Percentiles rank a stretch among this genome's conserved stretches.
Conservation (phyloP, 2,329 filamentous ascomycete species). For the Epichloe sibirici region DNA sequence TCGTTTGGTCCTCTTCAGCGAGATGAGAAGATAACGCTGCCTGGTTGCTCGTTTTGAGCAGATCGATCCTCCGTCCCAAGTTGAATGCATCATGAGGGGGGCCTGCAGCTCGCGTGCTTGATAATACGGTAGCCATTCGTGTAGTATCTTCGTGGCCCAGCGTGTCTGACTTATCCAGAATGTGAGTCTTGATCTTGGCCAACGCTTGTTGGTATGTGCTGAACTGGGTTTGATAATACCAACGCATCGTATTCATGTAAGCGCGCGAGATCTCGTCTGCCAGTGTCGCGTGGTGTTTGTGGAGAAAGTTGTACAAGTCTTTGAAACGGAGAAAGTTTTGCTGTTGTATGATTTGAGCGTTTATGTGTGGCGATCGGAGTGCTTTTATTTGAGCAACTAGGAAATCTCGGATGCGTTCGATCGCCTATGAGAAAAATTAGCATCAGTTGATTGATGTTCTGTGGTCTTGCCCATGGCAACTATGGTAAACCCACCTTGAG, state of each 20-base stretch:
- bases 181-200: slow-evolving; percentile 72
- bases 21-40: slow-evolving; percentile 75
- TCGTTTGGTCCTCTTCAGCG: slow-evolving; percentile 76
- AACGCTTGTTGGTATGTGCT: slow-evolving; percentile 74
- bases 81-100: slow-evolving; percentile 80
- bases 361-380: slow-evolving; percentile 86
- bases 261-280: slow-evolving; percentile 84
- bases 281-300: slow-evolving; percentile 68
- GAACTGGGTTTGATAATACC: slow-evolving; percentile 94
- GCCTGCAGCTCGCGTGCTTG: slow-evolving; percentile 31
- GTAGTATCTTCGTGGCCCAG: slow-evolving; percentile 66
- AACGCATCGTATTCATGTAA: slow-evolving; percentile 96
- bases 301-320: slow-evolving; percentile 76
- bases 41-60: slow-evolving; percentile 61
- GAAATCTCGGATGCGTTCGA: slow-evolving; percentile 88
- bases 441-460: not conserved
- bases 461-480: not conserved
- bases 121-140: slow-evolving; percentile 49
- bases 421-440: slow-evolving; percentile 40
- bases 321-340: slow-evolving; percentile 82
- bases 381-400: slow-evolving; percentile 91
- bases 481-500: slow-evolving; percentile 46
- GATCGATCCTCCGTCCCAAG: slow-evolving; percentile 73
- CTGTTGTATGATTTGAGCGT: slow-evolving; percentile 93
- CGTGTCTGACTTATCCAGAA: slow-evolving; percentile 70